phyloP scores from a whole-genome alignment of 2,329 filamentous ascomycete genomes.

The Fusarium sp. region DNA sequence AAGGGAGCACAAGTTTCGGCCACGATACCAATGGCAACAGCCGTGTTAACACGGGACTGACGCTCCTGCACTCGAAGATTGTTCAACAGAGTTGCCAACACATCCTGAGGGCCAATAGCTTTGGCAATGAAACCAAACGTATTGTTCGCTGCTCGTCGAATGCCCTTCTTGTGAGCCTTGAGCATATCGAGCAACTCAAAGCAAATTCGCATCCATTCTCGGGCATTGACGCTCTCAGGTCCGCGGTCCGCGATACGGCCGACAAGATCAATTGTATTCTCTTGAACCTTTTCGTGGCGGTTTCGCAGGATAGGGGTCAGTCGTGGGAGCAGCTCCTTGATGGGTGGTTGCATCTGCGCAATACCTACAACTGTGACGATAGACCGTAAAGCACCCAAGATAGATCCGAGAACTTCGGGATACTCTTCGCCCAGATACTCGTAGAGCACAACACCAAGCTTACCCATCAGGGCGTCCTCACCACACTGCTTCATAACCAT shows the following conservation, averaged over 20 bases:
- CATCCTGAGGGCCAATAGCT: slow-evolving; percentile 97
- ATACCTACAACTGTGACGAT: slow-evolving; percentile 99
- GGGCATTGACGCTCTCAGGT: slow-evolving; percentile 93
- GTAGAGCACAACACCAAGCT: slow-evolving; percentile 92
- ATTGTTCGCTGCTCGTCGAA: slow-evolving; percentile 97
- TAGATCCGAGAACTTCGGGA: slow-evolving; percentile 95
- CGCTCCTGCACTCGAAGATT: slow-evolving; percentile 97
- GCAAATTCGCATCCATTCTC: slow-evolving; percentile 99
- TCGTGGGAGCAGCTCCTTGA: slow-evolving; percentile 92
- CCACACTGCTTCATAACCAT: slow-evolving; percentile 99
- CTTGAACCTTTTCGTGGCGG: slow-evolving; percentile 98
- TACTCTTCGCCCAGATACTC: slow-evolving; percentile 99
- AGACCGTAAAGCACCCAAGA: slow-evolving; percentile 90
- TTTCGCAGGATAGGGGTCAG: slow-evolving; percentile 98
- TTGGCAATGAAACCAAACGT: slow-evolving; percentile 99
- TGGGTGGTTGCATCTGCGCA: slow-evolving; percentile 96
- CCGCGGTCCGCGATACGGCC: slow-evolving; percentile 97
- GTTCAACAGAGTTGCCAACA: slow-evolving; percentile 92
- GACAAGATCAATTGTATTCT: slow-evolving; percentile 98
- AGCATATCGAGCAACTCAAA: slow-evolving; percentile 99
- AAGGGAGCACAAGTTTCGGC: slow-evolving; percentile 98
- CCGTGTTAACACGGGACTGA: slow-evolving; percentile 97
- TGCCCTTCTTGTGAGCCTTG: slow-evolving; percentile 99
- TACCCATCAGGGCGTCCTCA: slow-evolving; percentile 94
- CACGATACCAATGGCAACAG: slow-evolving; percentile 97